Base-by-base conservation (phyloP, 495 filamentous ascomycete species). In the Glutinoglossum americanum region DNA sequence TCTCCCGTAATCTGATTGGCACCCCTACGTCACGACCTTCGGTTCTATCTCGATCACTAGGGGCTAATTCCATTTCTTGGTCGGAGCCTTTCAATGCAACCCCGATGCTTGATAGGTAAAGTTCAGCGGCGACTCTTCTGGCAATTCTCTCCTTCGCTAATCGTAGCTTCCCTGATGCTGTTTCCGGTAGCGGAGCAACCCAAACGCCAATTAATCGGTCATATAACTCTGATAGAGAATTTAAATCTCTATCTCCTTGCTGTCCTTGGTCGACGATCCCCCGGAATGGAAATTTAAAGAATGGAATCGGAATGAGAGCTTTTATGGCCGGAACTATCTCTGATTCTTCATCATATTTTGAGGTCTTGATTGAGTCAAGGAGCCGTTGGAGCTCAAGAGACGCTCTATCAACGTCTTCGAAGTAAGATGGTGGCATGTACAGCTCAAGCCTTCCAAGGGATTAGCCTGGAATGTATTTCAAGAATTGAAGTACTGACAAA, bases 41-140 rank as follows among this genome's bases (percentile, higher is more conserved):
- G 35, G 28, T 15, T 39, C 17, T 8, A 23, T 10, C 13, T 15
- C 6, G 47, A 2, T 32, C 28, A 17, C 30, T 30, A 23, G 39
- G 23, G 32, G 1, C 33, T 15, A 25, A 13, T 35, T 28, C 26
- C 10, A 4, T 19, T 28, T 26, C 13, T 21, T 17, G 21, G 6
- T 30, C n/a, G n/a, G 19, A 28, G 39, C 6, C 45, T 30, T 55
- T n/a, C 41, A 51, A n/a, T 10, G 28, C 23, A 26, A 58, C n/a
- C 4, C 59, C 53, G 37, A 60, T 59, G 32, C 53, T 60, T 5
- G 59, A 39, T 13, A 60, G 57, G 19, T 44, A 60, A 19, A 60
- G 35, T 21, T 58, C 37, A 19, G 28, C 30, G 5, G 59, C 59
- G 15, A 48, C 53, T 25, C n/a, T 58, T 59, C 39, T 30, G 21